phyloP scores from a whole-genome alignment of 192 early-diverging fungal genomes.

The Coemansia sp. region DNA sequence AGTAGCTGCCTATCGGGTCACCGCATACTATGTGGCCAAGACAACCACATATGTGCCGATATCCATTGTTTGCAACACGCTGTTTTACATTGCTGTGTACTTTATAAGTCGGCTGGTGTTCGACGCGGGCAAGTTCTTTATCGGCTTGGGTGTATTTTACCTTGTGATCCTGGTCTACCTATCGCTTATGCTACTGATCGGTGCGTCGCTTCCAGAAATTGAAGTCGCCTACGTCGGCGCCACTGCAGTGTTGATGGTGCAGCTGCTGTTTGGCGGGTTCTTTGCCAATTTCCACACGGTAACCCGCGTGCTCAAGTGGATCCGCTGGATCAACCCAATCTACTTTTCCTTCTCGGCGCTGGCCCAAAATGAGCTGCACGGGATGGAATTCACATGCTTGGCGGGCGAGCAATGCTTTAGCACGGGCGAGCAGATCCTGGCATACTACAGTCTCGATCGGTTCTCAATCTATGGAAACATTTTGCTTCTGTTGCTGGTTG shows the following conservation, averaged over 20 bases:
- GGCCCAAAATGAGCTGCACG: conserved; percentile 43
- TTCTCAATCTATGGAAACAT: conserved; percentile 44
- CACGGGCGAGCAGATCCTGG: conserved; percentile 30
- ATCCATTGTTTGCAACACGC: conserved; percentile 24
- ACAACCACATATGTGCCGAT: conserved; percentile 52
- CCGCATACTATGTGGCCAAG: conserved; percentile 63
- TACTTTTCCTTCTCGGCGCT: conserved; percentile 37
- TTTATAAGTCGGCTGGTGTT: conserved; percentile 40
- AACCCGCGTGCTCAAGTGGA: conserved; percentile 51
- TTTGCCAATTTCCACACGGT: conserved; percentile 43
- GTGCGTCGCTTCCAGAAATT: conserved; percentile 26
- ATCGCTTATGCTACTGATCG: conserved; percentile 34
- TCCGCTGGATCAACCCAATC: conserved; percentile 48
- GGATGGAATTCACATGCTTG: conserved; percentile 28
- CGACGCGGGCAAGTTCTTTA: conserved; percentile 47
- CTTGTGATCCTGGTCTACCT: conserved; percentile 30
- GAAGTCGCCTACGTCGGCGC: conserved; percentile 45
- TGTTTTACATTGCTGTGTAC: conserved; percentile 45
- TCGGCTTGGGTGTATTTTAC: conserved; percentile 36
- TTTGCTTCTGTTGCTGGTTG: conserved; percentile 44
- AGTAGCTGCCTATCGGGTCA: conserved; percentile 60
- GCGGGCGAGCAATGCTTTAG: conserved; percentile 27
- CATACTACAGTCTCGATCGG: conserved; percentile 27
- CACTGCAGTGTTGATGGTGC: conserved; percentile 31
- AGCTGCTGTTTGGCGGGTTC: conserved; percentile 48